Conservation (phyloP, 73 alveolate species). For the Durusdinium trenchii region DNA sequence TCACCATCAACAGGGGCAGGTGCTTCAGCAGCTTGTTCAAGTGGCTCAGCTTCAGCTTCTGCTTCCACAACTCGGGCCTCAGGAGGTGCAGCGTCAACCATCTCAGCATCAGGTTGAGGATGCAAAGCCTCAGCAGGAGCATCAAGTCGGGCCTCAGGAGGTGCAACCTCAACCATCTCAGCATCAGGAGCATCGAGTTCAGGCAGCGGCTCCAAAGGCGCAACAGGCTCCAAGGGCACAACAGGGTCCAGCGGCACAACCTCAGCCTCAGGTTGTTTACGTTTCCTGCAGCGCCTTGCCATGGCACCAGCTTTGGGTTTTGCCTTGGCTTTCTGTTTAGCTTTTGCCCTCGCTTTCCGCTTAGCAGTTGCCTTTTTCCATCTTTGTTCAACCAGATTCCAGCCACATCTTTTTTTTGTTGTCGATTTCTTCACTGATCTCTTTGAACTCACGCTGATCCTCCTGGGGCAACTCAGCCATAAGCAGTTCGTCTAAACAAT, state of each 20-base stretch:
- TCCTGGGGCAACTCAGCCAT: background rate
- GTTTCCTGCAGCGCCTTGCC: background rate
- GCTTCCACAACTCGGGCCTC: no score
- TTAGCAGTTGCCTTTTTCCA: constrained; percentile 25
- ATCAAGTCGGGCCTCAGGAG: background rate
- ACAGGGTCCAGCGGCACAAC: no score
- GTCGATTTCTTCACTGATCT: background rate
- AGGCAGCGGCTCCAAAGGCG: no score
- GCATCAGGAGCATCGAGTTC: background rate
- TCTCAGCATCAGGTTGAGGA: background rate
- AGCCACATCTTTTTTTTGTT: background rate
- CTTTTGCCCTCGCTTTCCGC: background rate
- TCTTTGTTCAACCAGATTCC: background rate
- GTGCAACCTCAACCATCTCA: background rate
- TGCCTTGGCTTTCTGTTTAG: background rate
- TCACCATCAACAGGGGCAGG: no score
- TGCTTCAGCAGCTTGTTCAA: no score
- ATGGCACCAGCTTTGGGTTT: background rate
- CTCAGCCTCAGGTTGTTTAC: background rate
- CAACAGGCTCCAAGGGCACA: no score
- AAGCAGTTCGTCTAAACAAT: background rate
- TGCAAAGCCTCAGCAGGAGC: background rate
- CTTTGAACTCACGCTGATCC: background rate
- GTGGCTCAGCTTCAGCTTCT: no score
- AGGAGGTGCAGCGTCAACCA: no score